Conservation (phyloP, 2,329 filamentous ascomycete genomes). For the Botrytis porri region DNA sequence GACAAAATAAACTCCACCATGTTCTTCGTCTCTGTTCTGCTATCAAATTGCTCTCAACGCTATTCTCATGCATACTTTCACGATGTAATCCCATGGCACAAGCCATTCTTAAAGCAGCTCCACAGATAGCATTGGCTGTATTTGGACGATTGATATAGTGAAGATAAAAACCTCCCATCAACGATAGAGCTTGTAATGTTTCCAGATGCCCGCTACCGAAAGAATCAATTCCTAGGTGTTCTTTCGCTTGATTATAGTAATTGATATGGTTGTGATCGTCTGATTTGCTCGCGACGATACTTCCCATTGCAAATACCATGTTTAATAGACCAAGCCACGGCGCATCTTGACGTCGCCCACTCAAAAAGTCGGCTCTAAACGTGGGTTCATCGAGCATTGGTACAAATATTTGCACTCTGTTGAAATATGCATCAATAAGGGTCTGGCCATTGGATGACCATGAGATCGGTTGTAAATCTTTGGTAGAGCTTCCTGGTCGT, state of each 20-base stretch:
- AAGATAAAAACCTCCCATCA: slow-evolving; percentile 73
- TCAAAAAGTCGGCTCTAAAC: slow-evolving; percentile 64
- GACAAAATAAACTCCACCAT: slow-evolving; percentile 73
- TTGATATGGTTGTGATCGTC: slow-evolving; percentile 65
- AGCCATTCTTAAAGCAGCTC: slow-evolving; percentile 71
- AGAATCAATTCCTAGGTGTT: slow-evolving; percentile 63
- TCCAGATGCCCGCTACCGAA: slow-evolving; percentile 71
- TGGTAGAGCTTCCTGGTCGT: slow-evolving; percentile 38
- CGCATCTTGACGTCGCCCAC: slow-evolving; percentile 60
- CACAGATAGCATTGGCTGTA: slow-evolving; percentile 70
- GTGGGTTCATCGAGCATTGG: slow-evolving; percentile 71
- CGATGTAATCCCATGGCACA: slow-evolving; percentile 69
- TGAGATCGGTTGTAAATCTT: slow-evolving; percentile 43
- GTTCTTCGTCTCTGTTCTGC: slow-evolving; percentile 63
- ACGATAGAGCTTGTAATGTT: slow-evolving; percentile 66
- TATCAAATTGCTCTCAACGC: slow-evolving; percentile 38
- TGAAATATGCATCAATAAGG: slow-evolving; percentile 73
- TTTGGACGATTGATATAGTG: slow-evolving; percentile 77
- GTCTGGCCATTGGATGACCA: slow-evolving; percentile 65
- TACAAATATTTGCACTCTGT: slow-evolving; percentile 67
- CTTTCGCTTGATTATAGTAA: slow-evolving; percentile 67
- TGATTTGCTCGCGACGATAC: slow-evolving; percentile 60
- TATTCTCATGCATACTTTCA: slow-evolving; percentile 47
- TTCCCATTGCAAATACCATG: slow-evolving; percentile 74
- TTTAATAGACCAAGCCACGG: slow-evolving; percentile 72